These are phyloP conservation scores for Entomortierella lignicola DNA, from an alignment of 192 early-diverging fungal genomes.

Conservation along the genomic window DNA sequence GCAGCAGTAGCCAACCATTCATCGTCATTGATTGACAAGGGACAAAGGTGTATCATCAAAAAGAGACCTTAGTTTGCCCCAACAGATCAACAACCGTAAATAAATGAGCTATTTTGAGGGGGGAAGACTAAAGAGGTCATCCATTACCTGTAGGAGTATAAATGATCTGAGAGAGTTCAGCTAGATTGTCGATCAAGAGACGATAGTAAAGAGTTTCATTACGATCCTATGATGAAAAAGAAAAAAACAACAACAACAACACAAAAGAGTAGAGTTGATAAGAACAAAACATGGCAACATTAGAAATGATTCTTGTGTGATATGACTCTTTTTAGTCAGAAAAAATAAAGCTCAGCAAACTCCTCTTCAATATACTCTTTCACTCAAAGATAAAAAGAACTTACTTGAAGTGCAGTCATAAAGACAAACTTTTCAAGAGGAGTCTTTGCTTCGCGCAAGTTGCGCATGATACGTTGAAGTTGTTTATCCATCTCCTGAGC, in stretches of 20 bases:
- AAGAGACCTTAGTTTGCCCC: slow-evolving; percentile 1
- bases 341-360: too few relatives aligned
- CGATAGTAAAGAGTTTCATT: slow-evolving; percentile 67
- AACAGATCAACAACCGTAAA: slow-evolving; percentile 18
- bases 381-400: too few relatives aligned
- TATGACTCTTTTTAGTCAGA: slow-evolving; percentile 36
- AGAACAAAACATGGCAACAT: too few relatives aligned
- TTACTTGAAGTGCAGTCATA: slow-evolving; percentile 61
- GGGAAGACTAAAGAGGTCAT: too few relatives aligned
- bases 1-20: not conserved
- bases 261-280: not conserved
- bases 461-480: slow-evolving; percentile 62
- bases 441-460: slow-evolving; percentile 59
- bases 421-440: slow-evolving; percentile 66
- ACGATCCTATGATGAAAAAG: slow-evolving; percentile 47
- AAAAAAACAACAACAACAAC: too few relatives aligned
- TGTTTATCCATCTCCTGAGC: slow-evolving; percentile 69
- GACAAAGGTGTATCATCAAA: not conserved
- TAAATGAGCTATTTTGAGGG: slow-evolving; percentile 1
- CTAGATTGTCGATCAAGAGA: slow-evolving; percentile 60
- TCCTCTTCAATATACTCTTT: not conserved
- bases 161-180: slow-evolving; percentile 64
- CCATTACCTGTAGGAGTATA: slow-evolving; percentile 65
- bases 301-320: not conserved
- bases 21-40: too few relatives aligned